phyloP scores from a whole-genome alignment of 2,329 filamentous ascomycete species.

The Calonectria crousiana region DNA sequence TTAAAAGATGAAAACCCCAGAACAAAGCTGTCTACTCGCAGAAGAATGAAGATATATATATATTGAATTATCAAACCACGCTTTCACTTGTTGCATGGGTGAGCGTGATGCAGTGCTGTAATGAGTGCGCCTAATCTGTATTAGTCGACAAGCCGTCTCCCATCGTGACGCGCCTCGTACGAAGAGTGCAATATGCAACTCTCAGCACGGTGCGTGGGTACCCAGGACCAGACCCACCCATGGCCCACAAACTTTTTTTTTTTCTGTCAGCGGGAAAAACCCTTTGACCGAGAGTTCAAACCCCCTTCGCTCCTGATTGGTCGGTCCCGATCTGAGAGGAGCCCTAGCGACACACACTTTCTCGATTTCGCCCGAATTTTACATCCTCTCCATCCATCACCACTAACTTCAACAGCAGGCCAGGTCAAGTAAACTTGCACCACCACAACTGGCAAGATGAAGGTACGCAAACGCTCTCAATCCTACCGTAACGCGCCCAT shows the following conservation, averaged over 20 bases:
- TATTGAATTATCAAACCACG: too few species aligned
- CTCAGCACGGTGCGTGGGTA: conserved; percentile 21
- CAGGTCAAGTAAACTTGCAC: conserved; percentile 58
- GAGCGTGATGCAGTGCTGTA: neutral
- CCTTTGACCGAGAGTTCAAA: conserved; percentile 35
- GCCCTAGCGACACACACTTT: conserved; percentile 59
- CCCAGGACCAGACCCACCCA: neutral
- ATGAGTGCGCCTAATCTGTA: neutral
- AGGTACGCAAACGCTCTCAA: conserved; percentile 51
- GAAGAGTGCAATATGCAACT: neutral
- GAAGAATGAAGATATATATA: neutral
- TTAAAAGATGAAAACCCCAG: neutral
- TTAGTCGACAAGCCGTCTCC: neutral
- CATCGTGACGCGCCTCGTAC: neutral
- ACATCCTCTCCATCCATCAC: conserved; percentile 44
- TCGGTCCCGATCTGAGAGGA: conserved; percentile 38
- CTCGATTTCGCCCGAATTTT: conserved; percentile 54
- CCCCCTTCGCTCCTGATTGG: conserved; percentile 49
- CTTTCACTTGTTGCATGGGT: neutral
- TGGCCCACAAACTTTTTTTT: conserved; percentile 18
- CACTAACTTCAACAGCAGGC: conserved; percentile 55
- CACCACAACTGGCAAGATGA: conserved; percentile 62
- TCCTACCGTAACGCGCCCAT: conserved; percentile 1
- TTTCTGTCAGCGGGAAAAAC: conserved; percentile 32
- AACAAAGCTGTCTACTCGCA: neutral